Evolutionary conservation across 2,329 filamentous ascomycete species (phyloP).

Genomic region (Monosporascus sp.): DNA sequence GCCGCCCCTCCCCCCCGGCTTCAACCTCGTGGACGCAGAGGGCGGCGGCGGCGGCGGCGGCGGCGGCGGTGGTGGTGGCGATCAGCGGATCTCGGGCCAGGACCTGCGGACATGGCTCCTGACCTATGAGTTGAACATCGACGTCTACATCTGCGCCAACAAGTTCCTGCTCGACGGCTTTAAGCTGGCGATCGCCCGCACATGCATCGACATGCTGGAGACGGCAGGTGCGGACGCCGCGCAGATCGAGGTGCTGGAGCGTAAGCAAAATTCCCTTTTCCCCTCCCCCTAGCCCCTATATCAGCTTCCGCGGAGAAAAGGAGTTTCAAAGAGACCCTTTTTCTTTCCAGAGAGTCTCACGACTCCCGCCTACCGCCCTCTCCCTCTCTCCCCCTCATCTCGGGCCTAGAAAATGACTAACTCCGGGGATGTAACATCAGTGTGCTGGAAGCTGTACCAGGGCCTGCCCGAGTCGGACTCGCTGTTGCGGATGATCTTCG

Average conservation of each 20-base stretch:
- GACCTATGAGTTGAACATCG: slow-evolving; percentile 40
- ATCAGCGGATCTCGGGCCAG: slow-evolving; percentile 35
- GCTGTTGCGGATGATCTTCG: slow-evolving; percentile 43
- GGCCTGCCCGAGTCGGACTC: slow-evolving; percentile 38
- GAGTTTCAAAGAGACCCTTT: no score
- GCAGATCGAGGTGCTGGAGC: slow-evolving; percentile 36
- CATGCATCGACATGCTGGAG: slow-evolving; percentile 40
- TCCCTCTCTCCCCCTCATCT: no score
- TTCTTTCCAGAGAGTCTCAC: no score
- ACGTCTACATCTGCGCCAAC: slow-evolving; percentile 45
- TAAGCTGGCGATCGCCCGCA: slow-evolving; percentile 35
- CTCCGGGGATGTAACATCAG: no score
- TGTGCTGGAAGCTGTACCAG: slow-evolving; percentile 37
- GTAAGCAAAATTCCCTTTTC: no score
- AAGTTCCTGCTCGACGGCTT: slow-evolving; percentile 43
- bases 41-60: slow-evolving; percentile 7
- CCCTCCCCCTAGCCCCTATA: no score
- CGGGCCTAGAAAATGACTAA: no score
- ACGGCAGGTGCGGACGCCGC: slow-evolving; percentile 37
- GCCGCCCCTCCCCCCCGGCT: slow-evolving; percentile 3
- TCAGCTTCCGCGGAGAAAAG: no score
- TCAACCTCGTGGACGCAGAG: slow-evolving; percentile 9
- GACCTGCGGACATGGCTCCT: slow-evolving; percentile 44
- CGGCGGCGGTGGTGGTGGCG: slow-evolving; percentile 12
- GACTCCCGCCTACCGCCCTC: no score